Base-by-base conservation (phyloP, 495 filamentous ascomycete species). In the Neurospora sp. region DNA sequence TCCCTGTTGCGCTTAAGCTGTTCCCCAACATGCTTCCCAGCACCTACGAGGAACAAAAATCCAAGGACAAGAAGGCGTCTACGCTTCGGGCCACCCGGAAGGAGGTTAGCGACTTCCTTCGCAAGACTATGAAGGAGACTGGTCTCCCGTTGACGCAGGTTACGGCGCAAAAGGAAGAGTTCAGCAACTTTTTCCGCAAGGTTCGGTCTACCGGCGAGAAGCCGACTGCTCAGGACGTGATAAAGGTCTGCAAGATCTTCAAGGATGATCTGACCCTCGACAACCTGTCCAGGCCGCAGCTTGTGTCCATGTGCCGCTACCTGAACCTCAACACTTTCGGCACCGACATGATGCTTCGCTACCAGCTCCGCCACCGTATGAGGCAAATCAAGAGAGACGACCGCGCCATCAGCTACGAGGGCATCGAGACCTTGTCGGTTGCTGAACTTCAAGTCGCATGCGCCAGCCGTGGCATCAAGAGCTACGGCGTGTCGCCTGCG, bases 171-270 rank as follows among this genome's bases (percentile, higher is more conserved):
- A 93, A 91, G 77, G 94, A 98, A 75, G 96, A 98, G 78, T 98
- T 99, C 77, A 87, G 93, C n/a, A 91, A 93, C 73, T 99, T 99
- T 82, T 99, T 99, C 90, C 90, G 92, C 78, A 99, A 99, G 85
- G 89, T 97, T 77, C 92, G 96, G 62, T 88, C 92, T 20, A 98
- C 94, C 5, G 96, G 94, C 38, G 95, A 98, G 84, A 83, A 89
- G 37, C 96, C 96, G 0, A 94, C 93, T 16, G 90, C 90, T 54
- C 89, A 92, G 74, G 96, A 98, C 79, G 92, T 99, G 74, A 97
- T 99, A 84, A 97, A 94, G 84, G 96, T 99, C 72, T 98, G 96
- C 90, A 97, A 99, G 87, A 91, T 97, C 78, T 99, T 99, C 87
- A 97, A 96, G 83, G 96, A 99, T 82, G 96, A 99, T 80, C 79